These are phyloP conservation scores for Eucalyptus camaldulensis DNA, from an alignment of 345 rosid species.

Conservation along the genomic window DNA sequence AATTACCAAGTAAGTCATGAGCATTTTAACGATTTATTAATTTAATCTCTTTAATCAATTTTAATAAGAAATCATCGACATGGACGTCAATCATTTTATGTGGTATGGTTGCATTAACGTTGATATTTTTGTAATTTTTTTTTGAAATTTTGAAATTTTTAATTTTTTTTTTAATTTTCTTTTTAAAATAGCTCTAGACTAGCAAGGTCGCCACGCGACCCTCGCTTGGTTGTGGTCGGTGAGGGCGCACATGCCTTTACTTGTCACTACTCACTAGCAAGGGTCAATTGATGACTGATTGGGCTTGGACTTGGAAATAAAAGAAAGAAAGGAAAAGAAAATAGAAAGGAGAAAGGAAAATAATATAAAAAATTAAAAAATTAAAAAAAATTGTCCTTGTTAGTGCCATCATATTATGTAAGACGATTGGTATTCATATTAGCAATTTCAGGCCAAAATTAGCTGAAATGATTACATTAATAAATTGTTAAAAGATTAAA, in stretches of 20 bases:
- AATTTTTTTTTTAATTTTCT: too few relatives aligned
- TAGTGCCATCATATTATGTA: too few relatives aligned
- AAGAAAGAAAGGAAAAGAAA: neutral
- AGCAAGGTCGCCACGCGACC: accelerated
- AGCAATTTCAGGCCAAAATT: too few relatives aligned
- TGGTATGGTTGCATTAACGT: accelerated
- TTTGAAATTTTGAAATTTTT: too few relatives aligned
- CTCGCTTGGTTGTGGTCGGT: neutral
- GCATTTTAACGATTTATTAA: neutral
- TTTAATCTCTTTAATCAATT: too few relatives aligned
- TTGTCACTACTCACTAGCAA: neutral
- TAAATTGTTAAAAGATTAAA: too few relatives aligned
- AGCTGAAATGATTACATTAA: accelerated
- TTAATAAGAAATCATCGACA: accelerated
- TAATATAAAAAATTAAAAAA: too few relatives aligned
- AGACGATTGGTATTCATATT: too few relatives aligned
- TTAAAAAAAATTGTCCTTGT: too few relatives aligned
- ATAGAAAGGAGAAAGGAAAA: neutral
- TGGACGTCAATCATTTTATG: accelerated
- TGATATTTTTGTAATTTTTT: too few relatives aligned
- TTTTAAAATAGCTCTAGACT: too few relatives aligned
- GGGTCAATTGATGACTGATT: neutral
- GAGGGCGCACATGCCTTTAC: accelerated
- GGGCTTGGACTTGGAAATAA: neutral
- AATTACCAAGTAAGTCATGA: neutral